Evolutionary conservation across 257 asterid genomes (phyloP), one percentile per base, ranked within the genome.

Genomic region (Scutellaria minor): DNA sequence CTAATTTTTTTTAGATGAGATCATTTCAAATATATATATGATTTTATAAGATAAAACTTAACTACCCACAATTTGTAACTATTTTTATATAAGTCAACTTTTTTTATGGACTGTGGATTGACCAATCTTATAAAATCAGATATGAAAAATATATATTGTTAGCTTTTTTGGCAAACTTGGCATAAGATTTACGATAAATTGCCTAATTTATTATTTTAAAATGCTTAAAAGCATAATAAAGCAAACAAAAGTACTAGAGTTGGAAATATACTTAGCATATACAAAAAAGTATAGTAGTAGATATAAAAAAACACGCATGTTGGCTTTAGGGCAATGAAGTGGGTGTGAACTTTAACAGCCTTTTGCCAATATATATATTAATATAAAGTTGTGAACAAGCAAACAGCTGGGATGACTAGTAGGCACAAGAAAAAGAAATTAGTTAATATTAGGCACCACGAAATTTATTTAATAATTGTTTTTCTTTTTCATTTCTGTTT

Each of bases 191-290:
- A 22, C 40, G 39, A n/a, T 39, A 9, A 27, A 39, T 10, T 9
- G 46, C 39, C 48, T 45, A 47, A 31, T 59, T 35, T 20, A 55
- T 53, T 39, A n/a, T 12, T 40, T 37, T n/a, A 2, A 6, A 11
- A 60, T 40, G 67, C 18, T 55, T 37, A 66, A 66, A 75, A 60
- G 66, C 70, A 41, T 12, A 41, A 31, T 14, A 56, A 65, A 13
- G 31, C 27, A 61, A 56, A 41, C 39, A 18, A 61, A 22, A 6
- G 54, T 69, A 75, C 75, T 64, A 42, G 46, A 62, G 14, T 58
- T n/a, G 39, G 58, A 70, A 65, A 79, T 75, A 75, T 75, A 75
- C 68, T 56, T 63, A 56, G 80, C 71, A 79, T 79, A 79, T 58
- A 65, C 80, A 48, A 48, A 72, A 24, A 75, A 51, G 61, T 45